A percentile compares a stretch with the other conserved stretches of the same genome.
Evolutionary conservation across 257 asterid genomes (phyloP).

Genomic region (Ballota nigra): DNA sequence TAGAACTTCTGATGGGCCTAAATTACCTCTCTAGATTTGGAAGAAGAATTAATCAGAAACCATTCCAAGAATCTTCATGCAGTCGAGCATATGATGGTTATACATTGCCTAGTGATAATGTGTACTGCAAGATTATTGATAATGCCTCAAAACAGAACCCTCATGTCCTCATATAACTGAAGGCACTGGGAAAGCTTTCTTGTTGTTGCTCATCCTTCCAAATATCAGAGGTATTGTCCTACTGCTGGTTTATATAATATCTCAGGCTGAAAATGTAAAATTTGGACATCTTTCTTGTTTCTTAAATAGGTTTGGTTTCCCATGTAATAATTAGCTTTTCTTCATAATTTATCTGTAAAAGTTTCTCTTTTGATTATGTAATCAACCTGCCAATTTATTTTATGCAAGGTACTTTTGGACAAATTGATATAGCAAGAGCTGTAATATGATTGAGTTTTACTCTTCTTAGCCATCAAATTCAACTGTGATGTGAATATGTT

Average conservation of each 20-base stretch:
- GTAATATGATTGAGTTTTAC: background rate
- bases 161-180: background rate
- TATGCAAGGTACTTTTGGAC: background rate
- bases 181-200: slow-evolving; percentile 1
- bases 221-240: slow-evolving; percentile 22
- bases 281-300: slow-evolving; percentile 4
- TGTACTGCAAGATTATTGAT: slow-evolving; percentile 38
- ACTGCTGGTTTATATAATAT: slow-evolving; percentile 12
- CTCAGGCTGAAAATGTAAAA: slow-evolving; percentile 20
- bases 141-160: slow-evolving; percentile 25
- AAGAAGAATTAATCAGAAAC: slow-evolving; percentile 41
- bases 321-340: slow-evolving; percentile 16
- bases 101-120: slow-evolving; percentile 30
- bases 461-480: background rate
- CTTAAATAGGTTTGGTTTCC: slow-evolving; percentile 12
- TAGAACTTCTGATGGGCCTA: slow-evolving; percentile 74
- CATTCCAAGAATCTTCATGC: slow-evolving; percentile 48
- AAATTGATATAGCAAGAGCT: background rate
- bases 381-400: background rate
- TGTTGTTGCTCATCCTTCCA: slow-evolving; percentile 4
- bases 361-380: slow-evolving; percentile 2
- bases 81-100: slow-evolving; percentile 41
- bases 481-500: background rate
- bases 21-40: slow-evolving; percentile 69
- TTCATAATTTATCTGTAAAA: background rate